These are phyloP conservation scores for Brettanomyces anomalus DNA, from an alignment of 805 yeast genomes.

Conservation along the genomic window DNA sequence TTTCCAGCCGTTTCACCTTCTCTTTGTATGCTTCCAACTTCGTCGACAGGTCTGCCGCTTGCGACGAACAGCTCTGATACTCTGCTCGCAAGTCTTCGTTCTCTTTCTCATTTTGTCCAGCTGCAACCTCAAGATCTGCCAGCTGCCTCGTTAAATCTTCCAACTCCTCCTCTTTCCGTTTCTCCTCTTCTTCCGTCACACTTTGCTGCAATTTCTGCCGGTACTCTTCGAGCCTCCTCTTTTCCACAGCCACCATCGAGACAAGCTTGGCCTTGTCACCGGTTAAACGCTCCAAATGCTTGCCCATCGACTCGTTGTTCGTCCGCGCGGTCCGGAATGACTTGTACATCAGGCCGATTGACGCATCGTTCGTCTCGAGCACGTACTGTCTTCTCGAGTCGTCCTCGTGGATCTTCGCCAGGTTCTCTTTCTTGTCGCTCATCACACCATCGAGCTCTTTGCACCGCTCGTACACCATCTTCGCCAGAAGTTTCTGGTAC, in stretches of 20 bases:
- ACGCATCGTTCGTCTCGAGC: slow-evolving; percentile 30
- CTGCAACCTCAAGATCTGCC: slow-evolving; percentile 10
- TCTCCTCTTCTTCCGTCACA: slow-evolving; percentile 7
- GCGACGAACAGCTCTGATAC: slow-evolving; percentile 38
- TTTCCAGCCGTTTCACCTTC: slow-evolving; percentile 17
- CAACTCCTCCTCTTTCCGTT: slow-evolving; percentile 8
- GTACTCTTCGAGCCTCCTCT: slow-evolving; percentile 6
- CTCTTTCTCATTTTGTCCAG: slow-evolving; percentile 5
- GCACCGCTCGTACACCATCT: slow-evolving; percentile 26
- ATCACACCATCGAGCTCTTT: slow-evolving; percentile 12
- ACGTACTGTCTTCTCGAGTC: slow-evolving; percentile 32
- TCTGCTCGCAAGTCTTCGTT: slow-evolving; percentile 27
- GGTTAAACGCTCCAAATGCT: slow-evolving; percentile 24
- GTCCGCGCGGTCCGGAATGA: slow-evolving; percentile 26
- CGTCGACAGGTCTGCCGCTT: slow-evolving; percentile 37
- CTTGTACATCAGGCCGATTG: slow-evolving; percentile 34
- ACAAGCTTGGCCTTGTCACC: slow-evolving; percentile 1
- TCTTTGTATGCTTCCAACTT: slow-evolving; percentile 17
- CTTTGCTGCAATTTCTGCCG: not conserved
- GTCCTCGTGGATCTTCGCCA: slow-evolving; percentile 19
- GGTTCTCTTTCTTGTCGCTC: not conserved
- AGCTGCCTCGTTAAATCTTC: slow-evolving; percentile 6
- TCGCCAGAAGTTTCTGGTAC: slow-evolving; percentile 26
- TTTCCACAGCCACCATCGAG: slow-evolving; percentile 8
- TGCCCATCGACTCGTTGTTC: slow-evolving; percentile 19